Percentiles rank a stretch among this genome's conserved stretches.
These are phyloP conservation scores for Carpinus viminea DNA, from an alignment of 306 rosid species.

Conservation along the genomic window DNA sequence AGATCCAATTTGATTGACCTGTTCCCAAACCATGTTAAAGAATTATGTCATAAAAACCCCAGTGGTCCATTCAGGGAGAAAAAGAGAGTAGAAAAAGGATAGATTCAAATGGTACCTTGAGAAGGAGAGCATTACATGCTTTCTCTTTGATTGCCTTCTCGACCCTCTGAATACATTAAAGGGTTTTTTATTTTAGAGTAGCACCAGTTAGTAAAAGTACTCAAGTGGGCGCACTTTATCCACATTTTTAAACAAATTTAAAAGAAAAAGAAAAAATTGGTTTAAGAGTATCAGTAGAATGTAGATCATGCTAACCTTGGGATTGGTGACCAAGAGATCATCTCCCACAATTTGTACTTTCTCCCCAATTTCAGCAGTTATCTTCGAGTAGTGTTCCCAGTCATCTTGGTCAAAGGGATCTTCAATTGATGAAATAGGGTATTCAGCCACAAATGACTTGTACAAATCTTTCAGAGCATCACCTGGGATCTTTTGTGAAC, in stretches of 20 bases:
- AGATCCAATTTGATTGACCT: slow-evolving; percentile 96
- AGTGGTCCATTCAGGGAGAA: too few relatives aligned
- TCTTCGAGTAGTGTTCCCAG: slow-evolving; percentile 91
- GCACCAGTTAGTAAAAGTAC: not conserved
- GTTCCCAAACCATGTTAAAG: slow-evolving; percentile 26
- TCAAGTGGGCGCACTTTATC: not conserved
- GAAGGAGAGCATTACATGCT: slow-evolving; percentile 93
- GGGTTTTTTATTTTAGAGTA: not conserved
- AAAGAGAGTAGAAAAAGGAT: not conserved
- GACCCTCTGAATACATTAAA: slow-evolving; percentile 65
- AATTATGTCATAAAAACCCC: not conserved
- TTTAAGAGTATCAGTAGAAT: not conserved
- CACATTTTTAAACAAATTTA: not conserved
- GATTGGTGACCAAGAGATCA: slow-evolving; percentile 98
- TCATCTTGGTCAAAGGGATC: slow-evolving; percentile 99
- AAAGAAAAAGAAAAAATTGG: not conserved
- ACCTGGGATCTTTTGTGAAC: slow-evolving; percentile 80
- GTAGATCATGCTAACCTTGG: slow-evolving; percentile 55
- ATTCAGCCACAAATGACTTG: slow-evolving; percentile 84
- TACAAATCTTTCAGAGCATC: slow-evolving; percentile 79
- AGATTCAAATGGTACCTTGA: slow-evolving; percentile 54
- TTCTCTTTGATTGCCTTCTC: slow-evolving; percentile 86
- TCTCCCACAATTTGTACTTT: slow-evolving; percentile 95
- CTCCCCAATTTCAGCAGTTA: slow-evolving; percentile 74
- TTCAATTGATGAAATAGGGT: slow-evolving; percentile 96